Conservation (phyloP, 73 alveolate species). For the Stentor roeselii region DNA sequence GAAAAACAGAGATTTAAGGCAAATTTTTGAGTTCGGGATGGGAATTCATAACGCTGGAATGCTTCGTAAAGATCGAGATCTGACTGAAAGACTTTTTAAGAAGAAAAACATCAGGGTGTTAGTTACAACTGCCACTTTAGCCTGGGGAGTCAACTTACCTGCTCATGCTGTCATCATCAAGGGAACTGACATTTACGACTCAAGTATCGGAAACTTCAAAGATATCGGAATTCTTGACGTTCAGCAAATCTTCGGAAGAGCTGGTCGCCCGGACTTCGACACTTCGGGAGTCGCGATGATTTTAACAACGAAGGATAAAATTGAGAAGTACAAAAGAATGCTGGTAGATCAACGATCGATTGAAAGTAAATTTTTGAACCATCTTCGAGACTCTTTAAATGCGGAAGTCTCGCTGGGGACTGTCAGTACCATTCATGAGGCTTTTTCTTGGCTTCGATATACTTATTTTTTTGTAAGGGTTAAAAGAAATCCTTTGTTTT, state of each 20-base stretch:
- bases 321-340: slow-evolving; percentile 34
- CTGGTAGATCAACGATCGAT: slow-evolving; percentile 45
- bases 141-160: slow-evolving; percentile 99
- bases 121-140: slow-evolving; percentile 96
- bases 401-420: slow-evolving; percentile 73
- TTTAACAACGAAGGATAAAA: slow-evolving; percentile 44
- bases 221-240: slow-evolving; percentile 99
- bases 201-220: slow-evolving; percentile 81
- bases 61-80: slow-evolving; percentile 87
- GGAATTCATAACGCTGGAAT: slow-evolving; percentile 99
- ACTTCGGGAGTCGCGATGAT: slow-evolving; percentile 70
- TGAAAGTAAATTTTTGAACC: slow-evolving; percentile 39
- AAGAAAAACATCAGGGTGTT: slow-evolving; percentile 91
- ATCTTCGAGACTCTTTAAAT: slow-evolving; percentile 53
- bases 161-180: slow-evolving; percentile 97
- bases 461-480: slow-evolving; percentile 89
- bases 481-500: slow-evolving; percentile 63
- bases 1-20: slow-evolving; percentile 48
- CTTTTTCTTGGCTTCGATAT: slow-evolving; percentile 92
- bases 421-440: slow-evolving; percentile 86
- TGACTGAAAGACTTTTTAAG: slow-evolving; percentile 85
- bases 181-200: slow-evolving; percentile 95
- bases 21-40: slow-evolving; percentile 85
- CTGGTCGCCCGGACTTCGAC: slow-evolving; percentile 99
- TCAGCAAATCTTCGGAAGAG: slow-evolving; percentile 98